Percentiles rank a stretch among this genome's conserved stretches.
These are phyloP conservation scores for Komagataella pastoris DNA, from an alignment of 805 yeast species.

Conservation along the genomic window DNA sequence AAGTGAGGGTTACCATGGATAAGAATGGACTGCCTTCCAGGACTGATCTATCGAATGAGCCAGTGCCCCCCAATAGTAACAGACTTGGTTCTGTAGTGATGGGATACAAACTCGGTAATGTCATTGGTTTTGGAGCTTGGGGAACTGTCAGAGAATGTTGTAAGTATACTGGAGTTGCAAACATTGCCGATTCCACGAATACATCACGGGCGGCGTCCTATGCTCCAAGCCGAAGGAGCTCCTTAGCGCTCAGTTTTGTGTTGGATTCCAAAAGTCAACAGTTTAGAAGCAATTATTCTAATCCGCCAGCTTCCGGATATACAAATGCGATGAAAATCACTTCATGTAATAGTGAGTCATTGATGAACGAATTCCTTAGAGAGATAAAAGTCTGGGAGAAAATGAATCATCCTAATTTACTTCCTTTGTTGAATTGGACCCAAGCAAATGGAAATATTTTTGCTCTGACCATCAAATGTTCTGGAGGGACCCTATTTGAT, in stretches of 20 bases:
- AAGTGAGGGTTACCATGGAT: background rate
- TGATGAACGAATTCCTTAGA: conserved; percentile 36
- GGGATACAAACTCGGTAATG: conserved; percentile 49
- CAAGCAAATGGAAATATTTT: conserved; percentile 49
- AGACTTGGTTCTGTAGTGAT: conserved; percentile 59
- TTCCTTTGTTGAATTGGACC: conserved; percentile 47
- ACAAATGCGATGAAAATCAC: conserved; percentile 16
- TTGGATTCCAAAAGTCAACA: conserved; percentile 4
- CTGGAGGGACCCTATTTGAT: conserved; percentile 76
- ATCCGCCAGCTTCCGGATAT: background rate
- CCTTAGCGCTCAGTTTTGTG: conserved; percentile 1
- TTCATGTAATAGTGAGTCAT: conserved; percentile 28
- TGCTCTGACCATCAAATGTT: conserved; percentile 54
- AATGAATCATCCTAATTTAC: conserved; percentile 48
- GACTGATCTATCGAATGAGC: background rate
- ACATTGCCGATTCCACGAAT: background rate
- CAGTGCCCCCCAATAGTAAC: conserved; percentile 23
- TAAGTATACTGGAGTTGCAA: background rate
- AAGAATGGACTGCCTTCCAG: background rate
- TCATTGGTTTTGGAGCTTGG: conserved; percentile 86
- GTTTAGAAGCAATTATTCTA: background rate
- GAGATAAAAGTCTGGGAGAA: conserved; percentile 71
- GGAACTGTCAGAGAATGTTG: conserved; percentile 69
- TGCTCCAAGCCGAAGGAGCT: conserved; percentile 2
- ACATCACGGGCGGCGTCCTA: background rate